phyloP scores from a whole-genome alignment of 352 stramenopile genomes.

The Pythium dissimile region DNA sequence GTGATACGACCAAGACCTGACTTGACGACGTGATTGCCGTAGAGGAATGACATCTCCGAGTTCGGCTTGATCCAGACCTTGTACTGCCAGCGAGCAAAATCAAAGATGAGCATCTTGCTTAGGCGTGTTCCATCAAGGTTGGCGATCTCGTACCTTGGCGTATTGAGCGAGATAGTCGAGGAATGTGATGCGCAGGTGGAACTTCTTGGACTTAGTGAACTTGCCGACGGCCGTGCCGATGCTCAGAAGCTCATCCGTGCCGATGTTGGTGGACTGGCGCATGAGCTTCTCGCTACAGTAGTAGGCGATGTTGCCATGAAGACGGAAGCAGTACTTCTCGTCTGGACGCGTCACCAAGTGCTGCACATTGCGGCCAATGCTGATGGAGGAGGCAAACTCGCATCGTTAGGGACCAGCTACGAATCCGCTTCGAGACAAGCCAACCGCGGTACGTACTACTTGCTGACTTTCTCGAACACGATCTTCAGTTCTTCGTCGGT shows the following conservation, averaged over 20 bases:
- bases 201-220: constrained; percentile 99
- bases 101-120: too few species aligned
- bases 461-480: constrained; percentile 98
- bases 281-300: constrained; percentile 97
- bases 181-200: constrained; percentile 97
- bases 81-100: constrained; percentile 63
- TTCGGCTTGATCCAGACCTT: constrained; percentile 99
- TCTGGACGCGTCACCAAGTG: constrained; percentile 96
- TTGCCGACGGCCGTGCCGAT: constrained; percentile 98
- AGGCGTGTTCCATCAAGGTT: too few species aligned
- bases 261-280: constrained; percentile 94
- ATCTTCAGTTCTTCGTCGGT: constrained; percentile 98
- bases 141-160: constrained; percentile 90
- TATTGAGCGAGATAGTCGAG: constrained; percentile 99
- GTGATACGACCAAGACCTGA: constrained; percentile 97
- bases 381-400: constrained; percentile 17
- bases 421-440: not conserved
- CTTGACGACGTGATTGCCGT: constrained; percentile 99
- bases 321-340: constrained; percentile 97
- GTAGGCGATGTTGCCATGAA: constrained; percentile 97
- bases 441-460: constrained; percentile 83
- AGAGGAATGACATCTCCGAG: constrained; percentile 99
- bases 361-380: constrained; percentile 96
- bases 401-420: not conserved
- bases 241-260: constrained; percentile 93